Conservation (phyloP, 768 basidiomycete genomes). For the Termitomyces sp. region DNA sequence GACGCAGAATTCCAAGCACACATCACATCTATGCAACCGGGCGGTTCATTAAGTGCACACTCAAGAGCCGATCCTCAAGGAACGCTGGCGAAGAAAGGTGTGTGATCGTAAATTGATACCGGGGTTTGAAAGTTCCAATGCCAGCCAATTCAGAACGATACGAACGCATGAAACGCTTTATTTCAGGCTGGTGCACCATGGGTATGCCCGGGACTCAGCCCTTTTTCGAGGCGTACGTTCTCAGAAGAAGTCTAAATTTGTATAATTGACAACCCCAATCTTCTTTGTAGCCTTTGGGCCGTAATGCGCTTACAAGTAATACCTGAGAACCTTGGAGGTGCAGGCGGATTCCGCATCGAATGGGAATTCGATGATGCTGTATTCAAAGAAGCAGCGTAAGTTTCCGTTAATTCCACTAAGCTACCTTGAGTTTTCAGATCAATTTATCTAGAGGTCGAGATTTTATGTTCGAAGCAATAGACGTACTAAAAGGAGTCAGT, state of each 20-base stretch:
- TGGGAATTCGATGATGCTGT: conserved; percentile 96
- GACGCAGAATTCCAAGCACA: conserved; percentile 86
- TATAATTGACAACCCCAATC: neutral
- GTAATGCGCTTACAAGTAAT: conserved; percentile 77
- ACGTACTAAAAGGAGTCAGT: conserved; percentile 84
- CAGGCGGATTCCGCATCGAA: conserved; percentile 63
- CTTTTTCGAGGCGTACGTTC: conserved; percentile 63
- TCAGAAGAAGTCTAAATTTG: conserved; percentile 4
- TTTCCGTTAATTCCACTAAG: conserved; percentile 16
- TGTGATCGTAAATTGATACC: neutral
- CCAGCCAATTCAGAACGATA: conserved; percentile 45
- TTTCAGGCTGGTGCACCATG: conserved; percentile 78
- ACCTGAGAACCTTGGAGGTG: conserved; percentile 76
- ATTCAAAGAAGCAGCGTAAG: conserved; percentile 91
- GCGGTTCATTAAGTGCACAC: conserved; percentile 73
- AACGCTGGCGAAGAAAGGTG: conserved; percentile 62
- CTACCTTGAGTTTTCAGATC: conserved; percentile 13
- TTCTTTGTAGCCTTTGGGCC: conserved; percentile 55
- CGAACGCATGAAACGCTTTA: conserved; percentile 69
- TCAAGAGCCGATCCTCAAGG: conserved; percentile 62
- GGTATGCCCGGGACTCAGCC: conserved; percentile 88
- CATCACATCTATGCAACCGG: conserved; percentile 69
- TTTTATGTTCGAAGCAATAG: conserved; percentile 90
- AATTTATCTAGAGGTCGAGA: conserved; percentile 67
- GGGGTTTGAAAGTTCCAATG: neutral